Evolutionary conservation across 768 basidiomycete species (phyloP), one percentile per base, ranked within the genome.

Genomic region (Rhizopogon vinicolor): DNA sequence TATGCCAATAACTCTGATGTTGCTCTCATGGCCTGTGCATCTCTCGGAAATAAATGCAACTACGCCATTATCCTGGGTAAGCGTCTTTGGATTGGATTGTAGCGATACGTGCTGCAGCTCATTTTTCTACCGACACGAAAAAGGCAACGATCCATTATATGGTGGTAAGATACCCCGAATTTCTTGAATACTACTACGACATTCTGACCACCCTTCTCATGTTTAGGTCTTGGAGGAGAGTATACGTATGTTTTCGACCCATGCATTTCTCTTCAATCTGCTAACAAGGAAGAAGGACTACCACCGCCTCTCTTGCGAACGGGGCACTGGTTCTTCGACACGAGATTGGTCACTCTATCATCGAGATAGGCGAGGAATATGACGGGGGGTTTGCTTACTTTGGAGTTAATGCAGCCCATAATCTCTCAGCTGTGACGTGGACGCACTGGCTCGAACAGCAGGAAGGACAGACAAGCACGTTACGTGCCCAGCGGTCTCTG

Each of bases 311-410:
- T 1, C 68, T 81, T 18, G 75, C 82, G 12, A 92, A 91, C 52
- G 89, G 89, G 0, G 80, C 87, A 16, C 77, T 88, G 18, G 87
- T 91, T 6, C 77, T 91, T 31, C 80, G 88, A 6, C 89, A 90
- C 62, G 89, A 91, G 67, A 80, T 91, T 1, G 89, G 89, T 0
- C 89, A 92, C 69, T 89, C 87, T 22, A 81, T 91, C 46, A 87
- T 91, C 60, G 72, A 81, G 7, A 84, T 89, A 18, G 90, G 90
- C 4, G 90, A 91, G 69, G 89, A 91, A 70, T 91, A 92, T 63
- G 90, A 91, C 59, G 89, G 89, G 12, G 89, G 87, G 4, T 82
- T 69, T 57, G 84, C 75, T 3, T 92, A 91, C 67, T 88, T 78
- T 61, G 89, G 89, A 14, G 75, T 78, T 37, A 89, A 92, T 62